These are phyloP conservation scores for Podila minutissima DNA, from an alignment of 192 early-diverging fungal species.

Conservation along the genomic window DNA sequence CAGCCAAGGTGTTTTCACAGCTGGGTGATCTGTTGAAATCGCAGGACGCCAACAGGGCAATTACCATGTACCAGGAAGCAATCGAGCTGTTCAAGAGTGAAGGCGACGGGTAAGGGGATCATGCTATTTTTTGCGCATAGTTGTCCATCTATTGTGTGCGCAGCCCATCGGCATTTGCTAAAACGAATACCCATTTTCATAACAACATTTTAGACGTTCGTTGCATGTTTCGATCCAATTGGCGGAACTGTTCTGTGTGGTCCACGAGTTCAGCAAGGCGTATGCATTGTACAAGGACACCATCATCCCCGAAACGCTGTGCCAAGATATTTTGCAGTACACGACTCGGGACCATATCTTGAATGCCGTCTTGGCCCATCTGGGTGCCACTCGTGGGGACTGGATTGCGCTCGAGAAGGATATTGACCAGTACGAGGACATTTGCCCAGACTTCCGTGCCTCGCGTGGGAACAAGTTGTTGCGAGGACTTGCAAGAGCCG, in stretches of 20 bases:
- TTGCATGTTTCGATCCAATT: conserved; percentile 20
- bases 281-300: conserved; percentile 21
- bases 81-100: conserved; percentile 43
- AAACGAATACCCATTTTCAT: not conserved
- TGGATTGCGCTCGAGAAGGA: conserved; percentile 37
- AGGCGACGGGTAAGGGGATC: conserved; percentile 41
- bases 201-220: conserved; percentile 11
- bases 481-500: conserved; percentile 17
- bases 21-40: conserved; percentile 22
- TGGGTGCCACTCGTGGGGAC: conserved; percentile 27
- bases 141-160: not conserved
- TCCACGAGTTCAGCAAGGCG: conserved; percentile 14
- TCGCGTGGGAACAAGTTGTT: conserved; percentile 8
- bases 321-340: conserved; percentile 31
- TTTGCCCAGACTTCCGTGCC: conserved; percentile 22
- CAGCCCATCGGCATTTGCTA: not conserved
- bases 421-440: conserved; percentile 19
- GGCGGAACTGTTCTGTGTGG: conserved; percentile 20
- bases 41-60: conserved; percentile 15
- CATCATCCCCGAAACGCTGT: conserved; percentile 45
- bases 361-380: conserved; percentile 34
- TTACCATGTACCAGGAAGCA: conserved; percentile 42
- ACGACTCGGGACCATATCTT: conserved; percentile 40
- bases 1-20: conserved; percentile 32
- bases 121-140: not conserved